Conservation (phyloP, 2,329 filamentous ascomycete genomes). For the Fusarium metavorans region DNA sequence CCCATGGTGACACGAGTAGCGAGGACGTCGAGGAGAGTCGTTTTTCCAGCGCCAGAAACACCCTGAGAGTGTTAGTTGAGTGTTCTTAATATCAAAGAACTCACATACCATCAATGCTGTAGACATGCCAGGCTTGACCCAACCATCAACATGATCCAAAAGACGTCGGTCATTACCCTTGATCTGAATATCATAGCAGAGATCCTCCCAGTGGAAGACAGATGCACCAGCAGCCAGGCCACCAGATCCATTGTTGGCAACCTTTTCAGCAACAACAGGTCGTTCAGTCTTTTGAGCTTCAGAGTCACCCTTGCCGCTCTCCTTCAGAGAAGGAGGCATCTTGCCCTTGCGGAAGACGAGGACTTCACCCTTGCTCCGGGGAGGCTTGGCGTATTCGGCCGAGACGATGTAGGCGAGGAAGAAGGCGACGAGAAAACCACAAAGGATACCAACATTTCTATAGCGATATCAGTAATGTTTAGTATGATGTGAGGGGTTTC, state of each 20-base stretch:
- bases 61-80: constrained; percentile 51
- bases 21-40: constrained; percentile 78
- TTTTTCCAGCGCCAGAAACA: constrained; percentile 81
- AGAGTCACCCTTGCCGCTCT: constrained; percentile 51
- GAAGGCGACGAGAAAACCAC: constrained; percentile 74
- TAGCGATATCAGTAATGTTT: rapidly evolving
- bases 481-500: rapidly evolving
- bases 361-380: constrained; percentile 73
- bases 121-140: constrained; percentile 80
- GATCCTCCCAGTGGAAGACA: constrained; percentile 77
- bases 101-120: constrained; percentile 61
- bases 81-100: not conserved
- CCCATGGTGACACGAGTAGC: constrained; percentile 81
- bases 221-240: constrained; percentile 30
- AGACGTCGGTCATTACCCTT: constrained; percentile 74
- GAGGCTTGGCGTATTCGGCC: constrained; percentile 73
- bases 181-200: constrained; percentile 73
- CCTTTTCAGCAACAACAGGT: constrained; percentile 37
- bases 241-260: not conserved
- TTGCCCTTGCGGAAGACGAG: constrained; percentile 71
- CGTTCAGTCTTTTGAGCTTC: constrained; percentile 45
- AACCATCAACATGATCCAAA: constrained; percentile 79
- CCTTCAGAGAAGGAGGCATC: constrained; percentile 69
- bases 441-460: constrained; percentile 76
- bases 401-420: constrained; percentile 72